Evolutionary conservation across 192 early-diverging fungal species (phyloP), one percentile per base, ranked within the genome.

Genomic region (Coemansia umbellata): DNA sequence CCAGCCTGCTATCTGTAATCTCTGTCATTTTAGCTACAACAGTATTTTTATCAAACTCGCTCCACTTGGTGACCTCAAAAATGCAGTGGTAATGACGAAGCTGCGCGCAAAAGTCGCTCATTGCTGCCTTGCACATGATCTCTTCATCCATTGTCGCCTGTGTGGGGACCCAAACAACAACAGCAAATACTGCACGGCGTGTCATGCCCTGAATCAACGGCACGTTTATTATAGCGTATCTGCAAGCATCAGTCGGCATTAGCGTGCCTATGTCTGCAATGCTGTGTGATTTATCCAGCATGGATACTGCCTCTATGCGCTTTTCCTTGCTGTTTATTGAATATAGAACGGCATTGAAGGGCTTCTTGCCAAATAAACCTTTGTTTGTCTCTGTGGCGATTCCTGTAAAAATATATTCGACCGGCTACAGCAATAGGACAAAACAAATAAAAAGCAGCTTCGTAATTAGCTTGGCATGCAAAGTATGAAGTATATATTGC

Each of bases 11-110:
- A 36, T 27, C 31, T 14, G 23, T 31, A 24, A 36, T 32, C 9
- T 45, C 43, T 3, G 43, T 13, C 43, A 58, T 47, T 32, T 49
- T 41, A 4, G 24, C 5, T 13, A 50, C 14, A 1, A 58, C 41
- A 8, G 18, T 14, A 9, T 58, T 11, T 37, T 14, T 45, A 22
- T 24, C 53, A 50, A 63, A 59, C 31, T 53, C 51, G 19, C 37
- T 37, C 68, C 55, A 48, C 0, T 71, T 31, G n/a, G 37, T 36
- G 7, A 71, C 50, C 23, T 55, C 47, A 11, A 71, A 50, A 24
- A 43, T 50, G 17, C 31, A 59, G 41, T 71, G 51, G 6, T 47
- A 41, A 15, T 37, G 37, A 0, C 60, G 39, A 1, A 71, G n/a
- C 41, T 64, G 60, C 1, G 15, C 37, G 21, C 26, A 50, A 17